Percentiles rank a stretch among this genome's conserved stretches.
Conservation (phyloP, 2,329 filamentous ascomycete species). For the Lasiodiplodia sp. region DNA sequence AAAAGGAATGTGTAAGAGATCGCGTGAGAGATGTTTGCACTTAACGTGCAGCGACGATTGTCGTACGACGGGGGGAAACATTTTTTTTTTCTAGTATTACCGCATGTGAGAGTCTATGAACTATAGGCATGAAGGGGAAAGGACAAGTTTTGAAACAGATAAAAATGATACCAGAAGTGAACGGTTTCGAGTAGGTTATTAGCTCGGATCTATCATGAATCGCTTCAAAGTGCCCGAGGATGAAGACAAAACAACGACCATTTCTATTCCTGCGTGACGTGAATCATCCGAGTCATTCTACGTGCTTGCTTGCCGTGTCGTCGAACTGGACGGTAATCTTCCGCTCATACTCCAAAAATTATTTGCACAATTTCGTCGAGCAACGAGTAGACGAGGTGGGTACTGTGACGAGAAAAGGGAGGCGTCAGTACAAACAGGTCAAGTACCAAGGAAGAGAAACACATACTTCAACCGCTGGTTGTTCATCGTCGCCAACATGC, state of each 20-base stretch:
- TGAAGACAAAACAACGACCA: not conserved
- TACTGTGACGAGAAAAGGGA: conserved; percentile 41
- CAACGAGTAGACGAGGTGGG: conserved; percentile 58
- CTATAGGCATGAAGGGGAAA: conserved; percentile 12
- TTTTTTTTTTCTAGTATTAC: not conserved
- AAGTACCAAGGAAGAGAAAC: not conserved
- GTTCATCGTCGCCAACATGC: conserved; percentile 89
- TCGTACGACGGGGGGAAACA: not conserved
- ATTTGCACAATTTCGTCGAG: conserved; percentile 57
- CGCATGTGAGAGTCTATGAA: conserved; percentile 5
- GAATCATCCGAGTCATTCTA: not conserved
- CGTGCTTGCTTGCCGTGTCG: not conserved
- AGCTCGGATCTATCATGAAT: conserved; percentile 22
- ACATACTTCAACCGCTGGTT: conserved; percentile 88
- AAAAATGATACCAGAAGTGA: conserved; percentile 11
- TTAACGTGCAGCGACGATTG: not conserved
- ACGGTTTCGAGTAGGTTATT: not conserved
- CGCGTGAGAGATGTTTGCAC: not conserved
- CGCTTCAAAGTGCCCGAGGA: conserved; percentile 3
- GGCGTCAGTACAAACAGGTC: not conserved
- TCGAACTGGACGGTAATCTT: not conserved
- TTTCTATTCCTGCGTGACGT: conserved; percentile 5
- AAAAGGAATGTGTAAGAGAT: conserved; percentile 1
- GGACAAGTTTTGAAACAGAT: not conserved
- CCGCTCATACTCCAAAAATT: conserved; percentile 44